These are phyloP conservation scores for Phytophthora capsici DNA, from an alignment of 352 stramenopile genomes.

Conservation along the genomic window DNA sequence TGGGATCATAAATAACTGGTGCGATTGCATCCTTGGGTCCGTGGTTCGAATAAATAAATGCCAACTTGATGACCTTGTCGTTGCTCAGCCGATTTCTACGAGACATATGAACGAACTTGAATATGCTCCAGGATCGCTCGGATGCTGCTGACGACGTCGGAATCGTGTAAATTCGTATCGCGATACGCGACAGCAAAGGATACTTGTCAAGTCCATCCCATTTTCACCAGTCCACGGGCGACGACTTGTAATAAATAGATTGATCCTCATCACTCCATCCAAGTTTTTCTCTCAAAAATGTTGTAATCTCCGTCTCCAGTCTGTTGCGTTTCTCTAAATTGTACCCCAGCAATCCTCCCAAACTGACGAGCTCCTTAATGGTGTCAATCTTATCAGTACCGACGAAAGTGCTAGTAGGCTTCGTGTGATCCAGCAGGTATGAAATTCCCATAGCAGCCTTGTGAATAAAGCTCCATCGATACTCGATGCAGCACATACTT, in stretches of 20 bases:
- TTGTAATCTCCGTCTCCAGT: slow-evolving; percentile 5
- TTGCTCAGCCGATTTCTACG: slow-evolving; percentile 5
- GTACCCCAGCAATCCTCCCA: neutral
- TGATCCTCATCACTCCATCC: slow-evolving; percentile 3
- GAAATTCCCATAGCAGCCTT: slow-evolving; percentile 3
- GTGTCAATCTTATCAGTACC: slow-evolving; percentile 2
- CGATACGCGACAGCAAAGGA: slow-evolving; percentile 4
- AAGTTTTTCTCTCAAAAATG: neutral
- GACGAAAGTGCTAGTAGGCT: neutral
- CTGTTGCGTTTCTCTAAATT: neutral
- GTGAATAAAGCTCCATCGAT: slow-evolving; percentile 9
- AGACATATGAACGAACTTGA: slow-evolving; percentile 8
- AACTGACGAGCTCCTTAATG: neutral
- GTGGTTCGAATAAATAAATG: slow-evolving; percentile 5
- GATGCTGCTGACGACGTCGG: neutral
- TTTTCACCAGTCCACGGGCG: slow-evolving; percentile 5
- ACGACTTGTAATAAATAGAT: neutral
- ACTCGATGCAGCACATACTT: no score
- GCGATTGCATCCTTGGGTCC: neutral
- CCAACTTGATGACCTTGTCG: neutral
- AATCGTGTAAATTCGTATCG: slow-evolving; percentile 2
- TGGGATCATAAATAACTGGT: no score
- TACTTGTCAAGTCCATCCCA: slow-evolving; percentile 2
- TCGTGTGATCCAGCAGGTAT: slow-evolving; percentile 6
- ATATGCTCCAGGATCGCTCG: slow-evolving; percentile 13